Conservation (phyloP, 176 grass and related monocot genomes). For the Triticum urartu region DNA sequence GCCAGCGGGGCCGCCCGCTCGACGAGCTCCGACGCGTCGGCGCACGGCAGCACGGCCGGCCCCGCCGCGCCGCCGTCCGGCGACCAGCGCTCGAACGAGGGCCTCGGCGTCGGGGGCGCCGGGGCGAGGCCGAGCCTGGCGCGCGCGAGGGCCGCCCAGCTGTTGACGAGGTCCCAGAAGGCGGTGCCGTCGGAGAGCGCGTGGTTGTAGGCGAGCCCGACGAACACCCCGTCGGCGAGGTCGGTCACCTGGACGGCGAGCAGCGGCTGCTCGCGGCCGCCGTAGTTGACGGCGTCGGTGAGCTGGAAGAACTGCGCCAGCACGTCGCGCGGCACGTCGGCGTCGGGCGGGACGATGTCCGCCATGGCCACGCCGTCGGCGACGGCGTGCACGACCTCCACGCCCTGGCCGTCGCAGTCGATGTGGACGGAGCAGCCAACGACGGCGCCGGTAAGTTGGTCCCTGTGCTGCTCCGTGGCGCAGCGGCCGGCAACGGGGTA, state of each 20-base stretch:
- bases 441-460: neutral
- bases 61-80: conserved; percentile 9
- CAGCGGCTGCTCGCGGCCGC: conserved; percentile 42
- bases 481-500: no score
- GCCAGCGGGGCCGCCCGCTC: conserved; percentile 9
- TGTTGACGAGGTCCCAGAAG: conserved; percentile 59
- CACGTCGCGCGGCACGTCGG: neutral
- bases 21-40: conserved; percentile 20
- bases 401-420: conserved; percentile 52
- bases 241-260: conserved; percentile 59
- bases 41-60: conserved; percentile 46
- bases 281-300: conserved; percentile 46
- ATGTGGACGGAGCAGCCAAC: conserved; percentile 33
- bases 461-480: no score
- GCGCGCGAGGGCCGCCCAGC: conserved; percentile 50
- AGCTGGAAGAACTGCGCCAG: conserved; percentile 37
- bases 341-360: conserved; percentile 30
- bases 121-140: neutral
- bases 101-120: neutral
- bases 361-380: conserved; percentile 25
- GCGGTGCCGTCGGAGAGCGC: conserved; percentile 66
- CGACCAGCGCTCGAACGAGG: conserved; percentile 55
- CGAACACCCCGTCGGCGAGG: conserved; percentile 59
- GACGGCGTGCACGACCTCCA: conserved; percentile 48
- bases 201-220: conserved; percentile 60